Evolutionary conservation across 202 grass and related monocot genomes (phyloP), one percentile per base, ranked within the genome.

Genomic region (Carex arenaria): DNA sequence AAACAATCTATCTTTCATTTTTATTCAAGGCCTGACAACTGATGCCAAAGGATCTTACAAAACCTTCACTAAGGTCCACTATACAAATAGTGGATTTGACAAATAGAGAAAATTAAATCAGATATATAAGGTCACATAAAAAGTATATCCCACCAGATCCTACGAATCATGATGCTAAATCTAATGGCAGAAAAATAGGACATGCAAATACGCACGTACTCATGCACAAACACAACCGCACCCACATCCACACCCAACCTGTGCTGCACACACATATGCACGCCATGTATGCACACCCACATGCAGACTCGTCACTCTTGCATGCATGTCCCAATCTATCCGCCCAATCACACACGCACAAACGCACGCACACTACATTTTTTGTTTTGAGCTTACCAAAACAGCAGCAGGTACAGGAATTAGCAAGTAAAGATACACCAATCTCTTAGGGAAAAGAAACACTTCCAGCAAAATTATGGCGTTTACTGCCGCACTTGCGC

Each of bases 401-500:
- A 98, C 1, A 26, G 89, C 90, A 84, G 86, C 95, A 79, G 95
- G 92, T 72, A 98, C 79, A 68, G 92, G 95, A 85, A 98, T 38
- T 4, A 98, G 1, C 4, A 91, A 81, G 61, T 98, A 95, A 79
- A 98, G 60, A 82, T 98, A 95, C 69, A 93, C 53, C 54, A 92
- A 72, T 71, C 83, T 84, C 81, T 87, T 98, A 7, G 95, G 95
- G 76, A 89, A 67, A 49, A 98, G 85, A 85, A 98, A 94, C 61
- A 98, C 90, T 23, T 91, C 32, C 65, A 98, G 89, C 86, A 98
- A 89, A 80, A 98, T 84, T 78, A 83, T 59, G 60, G 95, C 92
- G 93, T 95, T 95, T 68, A 90, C 95, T 82, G 92, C 92, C 55
- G 85, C 92, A 85, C 95, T 98, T 92, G 91, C 95, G 82, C 89